These are phyloP conservation scores for Haplosporangium gracile DNA, from an alignment of 192 early-diverging fungal genomes.

Conservation along the genomic window DNA sequence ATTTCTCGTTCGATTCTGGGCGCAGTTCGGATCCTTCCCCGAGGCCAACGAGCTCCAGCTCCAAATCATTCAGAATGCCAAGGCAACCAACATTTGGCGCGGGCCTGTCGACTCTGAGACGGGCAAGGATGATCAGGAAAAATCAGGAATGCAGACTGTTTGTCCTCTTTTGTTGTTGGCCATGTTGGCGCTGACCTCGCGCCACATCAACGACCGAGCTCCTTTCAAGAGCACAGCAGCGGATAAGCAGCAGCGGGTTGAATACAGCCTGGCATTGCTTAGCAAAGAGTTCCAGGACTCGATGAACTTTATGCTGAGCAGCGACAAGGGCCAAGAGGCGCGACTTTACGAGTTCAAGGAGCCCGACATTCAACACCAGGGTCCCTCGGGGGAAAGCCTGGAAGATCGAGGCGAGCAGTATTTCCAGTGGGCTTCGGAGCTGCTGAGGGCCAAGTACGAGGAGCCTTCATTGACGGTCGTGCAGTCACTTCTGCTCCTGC, in stretches of 20 bases:
- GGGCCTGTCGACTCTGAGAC: background rate
- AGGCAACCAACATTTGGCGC: constrained; percentile 5
- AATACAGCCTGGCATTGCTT: constrained; percentile 22
- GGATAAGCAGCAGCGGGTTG: constrained; percentile 22
- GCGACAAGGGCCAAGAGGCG: constrained; percentile 14
- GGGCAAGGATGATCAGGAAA: background rate
- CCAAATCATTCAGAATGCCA: constrained; percentile 14
- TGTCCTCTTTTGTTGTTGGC: constrained; percentile 39
- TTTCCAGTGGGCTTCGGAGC: constrained; percentile 45
- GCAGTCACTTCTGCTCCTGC: constrained; percentile 41
- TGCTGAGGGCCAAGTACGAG: constrained; percentile 41
- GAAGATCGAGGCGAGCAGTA: constrained; percentile 47
- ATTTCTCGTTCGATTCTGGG: constrained; percentile 49
- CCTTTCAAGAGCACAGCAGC: constrained; percentile 25
- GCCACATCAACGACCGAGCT: constrained; percentile 38
- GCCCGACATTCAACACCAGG: constrained; percentile 21
- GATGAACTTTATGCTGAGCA: background rate
- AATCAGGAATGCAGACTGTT: background rate
- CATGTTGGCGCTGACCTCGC: constrained; percentile 45
- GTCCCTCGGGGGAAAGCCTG: constrained; percentile 11
- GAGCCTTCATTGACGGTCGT: constrained; percentile 43
- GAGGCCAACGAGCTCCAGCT: constrained; percentile 34
- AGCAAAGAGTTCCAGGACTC: constrained; percentile 2
- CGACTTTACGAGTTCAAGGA: constrained; percentile 33
- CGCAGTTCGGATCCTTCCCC: constrained; percentile 33